Conservation (phyloP, 257 asterid species). For the Salvia miltiorrhiza region DNA sequence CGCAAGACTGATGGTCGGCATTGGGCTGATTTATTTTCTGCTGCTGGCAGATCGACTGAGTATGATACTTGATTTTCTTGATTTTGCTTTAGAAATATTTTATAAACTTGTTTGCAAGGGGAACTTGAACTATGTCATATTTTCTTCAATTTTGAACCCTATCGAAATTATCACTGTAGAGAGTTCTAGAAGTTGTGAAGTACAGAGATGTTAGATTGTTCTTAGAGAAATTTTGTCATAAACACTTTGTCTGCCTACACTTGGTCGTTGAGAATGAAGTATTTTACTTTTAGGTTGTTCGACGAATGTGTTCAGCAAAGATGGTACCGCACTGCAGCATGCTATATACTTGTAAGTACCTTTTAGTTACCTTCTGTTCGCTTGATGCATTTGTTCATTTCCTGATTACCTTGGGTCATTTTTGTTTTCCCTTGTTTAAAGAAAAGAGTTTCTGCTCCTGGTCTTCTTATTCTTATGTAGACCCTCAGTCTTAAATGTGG, state of each 20-base stretch:
- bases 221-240: not conserved
- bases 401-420: not conserved
- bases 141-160: constrained; percentile 15
- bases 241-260: constrained; percentile 8
- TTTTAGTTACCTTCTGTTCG: not conserved
- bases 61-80: constrained; percentile 37
- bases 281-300: constrained; percentile 47
- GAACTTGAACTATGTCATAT: not conserved
- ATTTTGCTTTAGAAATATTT: constrained; percentile 10
- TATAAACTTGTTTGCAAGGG: not conserved
- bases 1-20: constrained; percentile 99
- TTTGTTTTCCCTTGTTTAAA: constrained; percentile 9
- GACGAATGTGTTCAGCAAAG: constrained; percentile 69
- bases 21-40: constrained; percentile 95
- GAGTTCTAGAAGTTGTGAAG: constrained; percentile 9
- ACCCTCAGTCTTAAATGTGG: no score
- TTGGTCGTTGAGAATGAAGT: constrained; percentile 19
- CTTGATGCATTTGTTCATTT: constrained; percentile 10
- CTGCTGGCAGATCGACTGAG: constrained; percentile 99
- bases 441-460: not conserved
- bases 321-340: constrained; percentile 74
- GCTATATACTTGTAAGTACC: constrained; percentile 64
- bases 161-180: constrained; percentile 12
- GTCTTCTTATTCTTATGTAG: constrained; percentile 14
- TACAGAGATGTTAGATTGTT: constrained; percentile 10